phyloP scores from a whole-genome alignment of 106 monocot genomes.

The Allium fistulosum region DNA sequence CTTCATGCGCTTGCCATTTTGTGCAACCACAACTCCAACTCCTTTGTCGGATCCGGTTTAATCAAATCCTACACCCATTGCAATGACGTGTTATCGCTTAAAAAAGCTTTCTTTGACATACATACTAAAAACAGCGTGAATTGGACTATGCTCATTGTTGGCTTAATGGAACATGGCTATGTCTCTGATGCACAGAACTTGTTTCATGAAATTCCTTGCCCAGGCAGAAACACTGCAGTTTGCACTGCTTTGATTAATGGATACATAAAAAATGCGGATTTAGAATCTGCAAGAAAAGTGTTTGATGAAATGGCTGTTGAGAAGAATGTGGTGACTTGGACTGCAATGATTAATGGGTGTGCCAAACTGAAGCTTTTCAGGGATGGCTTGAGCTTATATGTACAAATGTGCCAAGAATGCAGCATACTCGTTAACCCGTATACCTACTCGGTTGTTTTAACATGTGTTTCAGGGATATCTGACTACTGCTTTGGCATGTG shows the following conservation, averaged over 20 bases:
- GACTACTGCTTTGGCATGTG: conserved; percentile 9
- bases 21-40: conserved; percentile 5
- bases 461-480: conserved; percentile 7
- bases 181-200: conserved; percentile 1
- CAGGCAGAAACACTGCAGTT: conserved; percentile 1
- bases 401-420: neutral
- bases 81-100: neutral
- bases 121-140: conserved; percentile 14
- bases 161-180: conserved; percentile 9
- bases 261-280: conserved; percentile 3
- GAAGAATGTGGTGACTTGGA: conserved; percentile 22
- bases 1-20: conserved; percentile 15
- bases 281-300: conserved; percentile 9
- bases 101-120: conserved; percentile 12
- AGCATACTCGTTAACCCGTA: conserved; percentile 9
- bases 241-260: conserved; percentile 20
- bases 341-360: conserved; percentile 20
- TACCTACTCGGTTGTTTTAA: conserved; percentile 19
- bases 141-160: conserved; percentile 12
- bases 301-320: conserved; percentile 10
- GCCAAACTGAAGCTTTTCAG: neutral
- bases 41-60: conserved; percentile 25
- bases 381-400: conserved; percentile 16
- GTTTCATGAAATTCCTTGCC: conserved; percentile 11
- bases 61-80: conserved; percentile 14